phyloP scores from a whole-genome alignment of 805 yeast species.

The Metahyphopichia silvanorum region DNA sequence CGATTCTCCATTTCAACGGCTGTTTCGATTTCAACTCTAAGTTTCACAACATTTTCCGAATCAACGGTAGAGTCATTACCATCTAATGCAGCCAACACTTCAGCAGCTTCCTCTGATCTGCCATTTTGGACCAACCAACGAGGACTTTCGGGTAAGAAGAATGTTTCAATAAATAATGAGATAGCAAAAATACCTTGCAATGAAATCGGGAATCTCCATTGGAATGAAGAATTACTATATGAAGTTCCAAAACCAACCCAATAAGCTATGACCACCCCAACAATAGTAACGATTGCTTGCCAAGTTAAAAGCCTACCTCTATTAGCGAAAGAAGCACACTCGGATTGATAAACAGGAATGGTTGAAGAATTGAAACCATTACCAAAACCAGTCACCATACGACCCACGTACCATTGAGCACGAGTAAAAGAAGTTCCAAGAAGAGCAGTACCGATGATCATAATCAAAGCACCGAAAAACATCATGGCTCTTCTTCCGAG shows the following conservation, averaged over 20 bases:
- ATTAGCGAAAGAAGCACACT: slow-evolving; percentile 25
- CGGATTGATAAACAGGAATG: slow-evolving; percentile 39
- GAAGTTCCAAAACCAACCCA: slow-evolving; percentile 69
- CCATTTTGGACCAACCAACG: slow-evolving; percentile 26
- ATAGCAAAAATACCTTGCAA: slow-evolving; percentile 24
- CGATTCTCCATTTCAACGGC: slow-evolving; percentile 16
- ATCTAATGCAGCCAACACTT: slow-evolving; percentile 43
- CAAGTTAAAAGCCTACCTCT: slow-evolving; percentile 3
- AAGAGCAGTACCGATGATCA: slow-evolving; percentile 35
- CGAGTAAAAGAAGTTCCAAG: slow-evolving; percentile 35
- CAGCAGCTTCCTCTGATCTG: slow-evolving; percentile 29
- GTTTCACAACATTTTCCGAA: slow-evolving; percentile 19
- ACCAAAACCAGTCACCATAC: slow-evolving; percentile 41
- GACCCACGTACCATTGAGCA: slow-evolving; percentile 35
- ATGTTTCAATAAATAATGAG: slow-evolving; percentile 44
- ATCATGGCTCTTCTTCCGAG: background rate
- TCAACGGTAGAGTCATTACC: slow-evolving; percentile 19
- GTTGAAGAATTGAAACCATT: slow-evolving; percentile 40
- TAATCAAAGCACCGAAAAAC: slow-evolving; percentile 17
- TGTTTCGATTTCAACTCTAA: slow-evolving; percentile 20
- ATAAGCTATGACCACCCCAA: slow-evolving; percentile 48
- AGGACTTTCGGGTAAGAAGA: slow-evolving; percentile 35
- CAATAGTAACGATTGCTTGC: slow-evolving; percentile 8
- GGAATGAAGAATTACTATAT: slow-evolving; percentile 28
- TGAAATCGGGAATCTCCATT: slow-evolving; percentile 35